These are phyloP conservation scores for Chamaecyparis obtusa DNA, from an alignment of 75 land plant genomes.

Conservation along the genomic window DNA sequence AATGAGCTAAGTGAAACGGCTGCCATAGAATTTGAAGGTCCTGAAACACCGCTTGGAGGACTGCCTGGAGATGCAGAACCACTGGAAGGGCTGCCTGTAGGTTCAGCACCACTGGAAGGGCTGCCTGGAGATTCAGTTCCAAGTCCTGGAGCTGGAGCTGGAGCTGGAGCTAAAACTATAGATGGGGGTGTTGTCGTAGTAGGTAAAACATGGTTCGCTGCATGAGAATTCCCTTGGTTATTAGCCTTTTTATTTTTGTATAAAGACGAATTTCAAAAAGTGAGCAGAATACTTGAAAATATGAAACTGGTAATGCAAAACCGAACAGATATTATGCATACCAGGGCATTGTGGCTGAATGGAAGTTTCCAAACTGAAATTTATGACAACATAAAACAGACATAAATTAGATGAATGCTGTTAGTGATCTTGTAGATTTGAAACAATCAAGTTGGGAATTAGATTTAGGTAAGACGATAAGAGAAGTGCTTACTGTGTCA, in stretches of 20 bases:
- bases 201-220: constrained; percentile 25
- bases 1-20: background rate
- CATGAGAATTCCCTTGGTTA: background rate
- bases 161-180: background rate
- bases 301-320: background rate
- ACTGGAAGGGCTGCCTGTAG: constrained; percentile 23
- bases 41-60: no score
- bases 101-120: constrained; percentile 21
- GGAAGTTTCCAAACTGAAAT: constrained; percentile 48
- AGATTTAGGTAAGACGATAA: background rate
- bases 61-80: constrained; percentile 19
- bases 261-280: background rate
- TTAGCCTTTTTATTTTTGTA: background rate
- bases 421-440: background rate
- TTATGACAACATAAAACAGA: background rate
- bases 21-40: background rate
- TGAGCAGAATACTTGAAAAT: background rate
- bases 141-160: background rate
- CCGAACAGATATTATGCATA: constrained; percentile 7
- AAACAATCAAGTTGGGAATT: background rate
- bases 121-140: constrained; percentile 11
- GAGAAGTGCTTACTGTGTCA: constrained; percentile 34
- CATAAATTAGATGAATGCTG: constrained; percentile 6
- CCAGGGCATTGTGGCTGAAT: constrained; percentile 74
- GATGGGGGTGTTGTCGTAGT: constrained; percentile 5